phyloP scores from a whole-genome alignment of 75 land plant species.

The Adiantum capillusveneris region DNA sequence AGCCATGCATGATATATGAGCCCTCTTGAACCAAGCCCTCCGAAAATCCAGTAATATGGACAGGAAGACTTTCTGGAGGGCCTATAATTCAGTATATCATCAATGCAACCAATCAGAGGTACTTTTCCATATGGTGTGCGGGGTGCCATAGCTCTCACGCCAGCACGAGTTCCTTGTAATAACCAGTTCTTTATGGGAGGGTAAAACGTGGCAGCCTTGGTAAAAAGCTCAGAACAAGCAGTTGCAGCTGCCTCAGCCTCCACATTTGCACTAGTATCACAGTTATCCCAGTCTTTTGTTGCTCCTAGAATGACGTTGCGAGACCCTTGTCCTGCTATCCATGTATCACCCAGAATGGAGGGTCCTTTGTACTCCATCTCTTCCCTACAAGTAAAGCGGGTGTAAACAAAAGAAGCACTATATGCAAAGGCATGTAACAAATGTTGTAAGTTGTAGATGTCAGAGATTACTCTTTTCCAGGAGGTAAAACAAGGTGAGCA shows the following conservation, averaged over 20 bases:
- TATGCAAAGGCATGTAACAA: not conserved
- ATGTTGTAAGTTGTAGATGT: not conserved
- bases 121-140: constrained; percentile 60
- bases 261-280: constrained; percentile 33
- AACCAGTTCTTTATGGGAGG: constrained; percentile 63
- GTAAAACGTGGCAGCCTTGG: constrained; percentile 56
- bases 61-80: not conserved
- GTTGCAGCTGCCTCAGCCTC: constrained; percentile 46
- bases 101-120: constrained; percentile 77
- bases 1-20: constrained; percentile 91
- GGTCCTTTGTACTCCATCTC: constrained; percentile 49
- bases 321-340: constrained; percentile 82
- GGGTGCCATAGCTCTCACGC: constrained; percentile 96
- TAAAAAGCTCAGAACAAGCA: constrained; percentile 61
- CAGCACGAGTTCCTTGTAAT: constrained; percentile 50
- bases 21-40: constrained; percentile 95
- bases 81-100: constrained; percentile 31
- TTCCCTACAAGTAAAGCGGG: too few species aligned
- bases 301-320: constrained; percentile 66
- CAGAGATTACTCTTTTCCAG: constrained; percentile 26
- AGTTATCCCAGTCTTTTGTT: constrained; percentile 81
- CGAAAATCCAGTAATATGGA: constrained; percentile 72
- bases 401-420: too few species aligned
- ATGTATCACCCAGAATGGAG: constrained; percentile 68
- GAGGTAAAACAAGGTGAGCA: constrained; percentile 50